Evolutionary conservation across 805 yeast genomes (phyloP).

Genomic region (Hanseniaspora pseudoguilliermondii): DNA sequence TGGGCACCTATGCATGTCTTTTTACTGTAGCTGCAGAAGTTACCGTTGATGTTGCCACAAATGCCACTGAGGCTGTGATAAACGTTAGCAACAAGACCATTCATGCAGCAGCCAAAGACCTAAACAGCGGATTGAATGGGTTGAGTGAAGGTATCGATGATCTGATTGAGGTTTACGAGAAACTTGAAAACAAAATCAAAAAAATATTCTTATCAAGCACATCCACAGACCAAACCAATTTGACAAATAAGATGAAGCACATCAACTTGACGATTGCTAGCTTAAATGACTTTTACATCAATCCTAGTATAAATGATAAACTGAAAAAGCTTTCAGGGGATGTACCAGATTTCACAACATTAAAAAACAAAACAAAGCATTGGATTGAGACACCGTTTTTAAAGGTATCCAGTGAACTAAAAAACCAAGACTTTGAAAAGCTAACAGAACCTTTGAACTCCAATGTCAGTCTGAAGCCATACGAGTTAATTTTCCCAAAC

Average conservation of each 20-base stretch:
- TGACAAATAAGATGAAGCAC: conserved; percentile 29
- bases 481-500: not conserved
- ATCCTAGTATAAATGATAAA: conserved; percentile 47
- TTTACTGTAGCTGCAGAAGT: conserved; percentile 63
- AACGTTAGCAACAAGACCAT: conserved; percentile 50
- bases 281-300: conserved; percentile 49
- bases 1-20: conserved; percentile 83
- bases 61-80: conserved; percentile 55
- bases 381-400: conserved; percentile 52
- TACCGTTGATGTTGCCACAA: conserved; percentile 56
- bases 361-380: conserved; percentile 44
- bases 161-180: conserved; percentile 41
- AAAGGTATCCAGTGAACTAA: conserved; percentile 31
- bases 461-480: not conserved
- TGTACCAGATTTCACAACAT: conserved; percentile 54
- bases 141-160: conserved; percentile 46
- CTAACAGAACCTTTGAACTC: conserved; percentile 21
- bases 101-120: conserved; percentile 38
- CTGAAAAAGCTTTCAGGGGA: conserved; percentile 39
- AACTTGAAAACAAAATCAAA: conserved; percentile 40
- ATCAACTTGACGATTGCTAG: conserved; percentile 48
- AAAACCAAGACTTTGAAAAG: conserved; percentile 14
- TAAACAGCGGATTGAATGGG: conserved; percentile 54
- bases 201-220: conserved; percentile 42
- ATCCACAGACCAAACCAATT: conserved; percentile 23